Evolutionary conservation across 78 protist species (phyloP).

Genomic region (Cyanophora paradoxa): DNA sequence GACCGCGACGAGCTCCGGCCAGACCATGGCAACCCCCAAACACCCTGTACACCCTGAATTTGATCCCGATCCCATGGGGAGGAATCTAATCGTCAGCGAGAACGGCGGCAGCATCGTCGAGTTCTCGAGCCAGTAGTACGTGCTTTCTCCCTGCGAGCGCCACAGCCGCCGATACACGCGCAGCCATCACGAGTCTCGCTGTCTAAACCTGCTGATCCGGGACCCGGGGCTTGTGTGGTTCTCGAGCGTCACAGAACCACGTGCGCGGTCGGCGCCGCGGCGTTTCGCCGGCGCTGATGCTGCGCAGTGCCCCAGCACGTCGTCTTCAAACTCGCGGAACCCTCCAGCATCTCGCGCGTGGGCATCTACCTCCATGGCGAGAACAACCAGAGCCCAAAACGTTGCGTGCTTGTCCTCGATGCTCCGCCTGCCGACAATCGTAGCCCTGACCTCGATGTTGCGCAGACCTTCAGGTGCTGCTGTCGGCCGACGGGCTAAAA

Average conservation of each 20-base stretch:
- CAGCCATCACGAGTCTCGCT: constrained; percentile 29
- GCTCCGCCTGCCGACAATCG: neutral
- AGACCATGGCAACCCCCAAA: no score
- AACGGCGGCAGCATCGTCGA: constrained; percentile 10
- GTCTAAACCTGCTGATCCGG: constrained; percentile 13
- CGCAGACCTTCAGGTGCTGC: constrained; percentile 1
- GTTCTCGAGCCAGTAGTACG: constrained; percentile 28
- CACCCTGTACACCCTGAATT: no score
- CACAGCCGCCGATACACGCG: neutral
- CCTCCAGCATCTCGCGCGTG: neutral
- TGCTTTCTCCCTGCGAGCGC: neutral
- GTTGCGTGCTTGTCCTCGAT: neutral
- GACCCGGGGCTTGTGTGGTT: constrained; percentile 29
- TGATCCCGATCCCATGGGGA: no score
- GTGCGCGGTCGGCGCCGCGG: neutral
- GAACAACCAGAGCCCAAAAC: constrained; percentile 17
- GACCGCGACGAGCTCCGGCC: no score
- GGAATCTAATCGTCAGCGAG: neutral
- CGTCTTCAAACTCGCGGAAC: neutral
- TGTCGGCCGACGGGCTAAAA: neutral
- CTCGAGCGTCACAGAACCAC: neutral
- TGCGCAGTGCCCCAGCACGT: constrained; percentile 25
- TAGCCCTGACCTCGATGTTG: neutral
- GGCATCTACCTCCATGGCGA: constrained; percentile 36
- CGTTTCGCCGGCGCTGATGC: neutral